Evolutionary conservation across 2,329 filamentous ascomycete genomes (phyloP), one percentile per base, ranked within the genome.

Genomic region (Neocatenulostroma microsporum): DNA sequence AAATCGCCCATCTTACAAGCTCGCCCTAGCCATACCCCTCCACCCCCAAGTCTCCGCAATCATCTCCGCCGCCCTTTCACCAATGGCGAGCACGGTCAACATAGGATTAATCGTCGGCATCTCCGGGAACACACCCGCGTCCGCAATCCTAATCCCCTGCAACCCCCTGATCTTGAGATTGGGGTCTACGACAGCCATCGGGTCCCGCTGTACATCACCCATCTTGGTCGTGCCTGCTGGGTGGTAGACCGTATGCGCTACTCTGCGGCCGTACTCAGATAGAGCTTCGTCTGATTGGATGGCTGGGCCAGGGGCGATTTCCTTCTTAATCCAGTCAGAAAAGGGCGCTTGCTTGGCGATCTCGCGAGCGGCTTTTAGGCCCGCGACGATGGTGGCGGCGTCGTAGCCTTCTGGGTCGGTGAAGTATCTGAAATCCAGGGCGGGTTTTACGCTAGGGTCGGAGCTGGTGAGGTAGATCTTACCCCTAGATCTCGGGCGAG

Each of bases 151-250:
- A 40, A 93, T 63, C 20, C 76, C 77, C 66, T 78, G 76, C 46
- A 93, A 62, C 1, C 84, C 85, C 19, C 77, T 70, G 20, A 94
- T 68, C 64, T 75, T 81, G 44, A 94, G 63, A 55, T 80, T 69
- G 18, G 73, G 71, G 55, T 91, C 82, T n/a, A 93, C 86, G 14
- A 94, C 87, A 4, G 84, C 85, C 58, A 80, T 64, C 33, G 74
- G 64, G 57, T 93, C 84, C 36, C 67, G 73, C 38, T 60, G 61
- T 4, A 82, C 63, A 54, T 88, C 78, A 21, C 85, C 85, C 86
- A 94, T 94, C 71, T 87, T 87, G 37, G 85, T 91, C 13, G 86
- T 94, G 35, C 86, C 86, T 10, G 83, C 82, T 0, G 86, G 86
- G 62, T 94, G 86, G 64, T 94, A 94, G 20, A 94, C 85, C 2